A percentile compares a stretch with the other conserved stretches of the same genome.
Conservation (phyloP, 495 filamentous ascomycete species). For the Podospora pseudoanserina region DNA sequence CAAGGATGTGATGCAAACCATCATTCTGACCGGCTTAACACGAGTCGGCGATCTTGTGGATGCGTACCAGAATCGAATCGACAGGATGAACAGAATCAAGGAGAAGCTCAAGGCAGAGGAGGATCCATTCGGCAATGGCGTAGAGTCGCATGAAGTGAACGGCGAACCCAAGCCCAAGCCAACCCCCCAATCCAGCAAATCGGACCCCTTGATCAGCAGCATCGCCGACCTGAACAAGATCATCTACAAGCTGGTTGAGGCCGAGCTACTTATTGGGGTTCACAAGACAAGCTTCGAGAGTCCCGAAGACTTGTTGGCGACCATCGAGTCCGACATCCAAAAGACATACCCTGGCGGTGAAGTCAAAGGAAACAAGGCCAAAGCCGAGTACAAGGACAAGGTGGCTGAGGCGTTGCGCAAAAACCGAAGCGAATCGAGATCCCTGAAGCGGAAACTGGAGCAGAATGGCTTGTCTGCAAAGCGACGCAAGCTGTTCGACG, state of each 20-base stretch:
- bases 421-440: constrained; percentile 43
- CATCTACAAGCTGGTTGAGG: constrained; percentile 43
- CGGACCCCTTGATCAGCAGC: constrained; percentile 27
- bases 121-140: constrained; percentile 9
- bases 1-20: constrained; percentile 64
- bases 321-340: constrained; percentile 41
- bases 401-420: constrained; percentile 53
- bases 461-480: constrained; percentile 42
- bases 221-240: constrained; percentile 36
- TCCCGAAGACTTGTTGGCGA: constrained; percentile 35
- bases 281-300: constrained; percentile 38
- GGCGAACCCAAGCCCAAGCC: constrained; percentile 21
- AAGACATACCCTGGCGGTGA: constrained; percentile 38
- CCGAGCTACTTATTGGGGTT: constrained; percentile 45
- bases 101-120: constrained; percentile 18
- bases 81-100: constrained; percentile 28
- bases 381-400: constrained; percentile 49
- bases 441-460: constrained; percentile 49
- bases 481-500: constrained; percentile 46
- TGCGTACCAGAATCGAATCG: constrained; percentile 36
- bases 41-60: constrained; percentile 64
- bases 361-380: constrained; percentile 53
- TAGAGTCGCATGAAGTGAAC: constrained; percentile 10
- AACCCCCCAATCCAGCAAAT: constrained; percentile 17
- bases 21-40: constrained; percentile 74